Percentiles rank a stretch among this genome's conserved stretches.
Conservation (phyloP, 2,329 filamentous ascomycete species). For the Botrytis fragariae region DNA sequence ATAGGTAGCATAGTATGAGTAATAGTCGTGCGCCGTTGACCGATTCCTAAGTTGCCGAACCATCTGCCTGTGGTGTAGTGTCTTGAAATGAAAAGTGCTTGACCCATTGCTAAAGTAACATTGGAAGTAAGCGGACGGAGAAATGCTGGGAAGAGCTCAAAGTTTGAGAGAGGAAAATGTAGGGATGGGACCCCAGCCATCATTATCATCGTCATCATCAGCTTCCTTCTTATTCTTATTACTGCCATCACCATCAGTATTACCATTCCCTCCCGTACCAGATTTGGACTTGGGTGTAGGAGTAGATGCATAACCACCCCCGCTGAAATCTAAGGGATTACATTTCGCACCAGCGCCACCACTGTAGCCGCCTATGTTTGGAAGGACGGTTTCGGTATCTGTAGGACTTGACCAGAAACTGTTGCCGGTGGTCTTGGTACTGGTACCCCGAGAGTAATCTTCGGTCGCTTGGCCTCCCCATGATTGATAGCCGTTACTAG, state of each 20-base stretch:
- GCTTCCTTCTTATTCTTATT: neutral
- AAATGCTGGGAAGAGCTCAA: neutral
- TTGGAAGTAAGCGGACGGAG: neutral
- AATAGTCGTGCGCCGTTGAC: neutral
- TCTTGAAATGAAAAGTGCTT: neutral
- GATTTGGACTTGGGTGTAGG: neutral
- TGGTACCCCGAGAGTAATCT: neutral
- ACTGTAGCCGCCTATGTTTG: neutral
- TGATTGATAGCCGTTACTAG: neutral
- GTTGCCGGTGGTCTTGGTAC: neutral
- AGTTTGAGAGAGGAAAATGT: slow-evolving; percentile 2
- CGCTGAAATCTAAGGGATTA: neutral
- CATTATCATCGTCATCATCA: slow-evolving; percentile 1
- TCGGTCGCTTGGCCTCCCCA: neutral
- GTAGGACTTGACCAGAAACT: neutral
- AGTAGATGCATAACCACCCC: neutral
- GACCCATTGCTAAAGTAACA: neutral
- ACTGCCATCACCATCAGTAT: neutral
- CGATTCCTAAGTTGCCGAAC: neutral
- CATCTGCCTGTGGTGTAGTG: neutral
- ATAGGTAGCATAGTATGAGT: neutral
- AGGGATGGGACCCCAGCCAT: slow-evolving; percentile 8
- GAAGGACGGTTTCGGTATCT: neutral
- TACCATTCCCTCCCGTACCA: neutral
- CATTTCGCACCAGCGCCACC: neutral